A percentile compares a stretch with the other conserved stretches of the same genome.
These are phyloP conservation scores for Diphasiastrum complanatum DNA, from an alignment of 83 land plant species.

Conservation along the genomic window DNA sequence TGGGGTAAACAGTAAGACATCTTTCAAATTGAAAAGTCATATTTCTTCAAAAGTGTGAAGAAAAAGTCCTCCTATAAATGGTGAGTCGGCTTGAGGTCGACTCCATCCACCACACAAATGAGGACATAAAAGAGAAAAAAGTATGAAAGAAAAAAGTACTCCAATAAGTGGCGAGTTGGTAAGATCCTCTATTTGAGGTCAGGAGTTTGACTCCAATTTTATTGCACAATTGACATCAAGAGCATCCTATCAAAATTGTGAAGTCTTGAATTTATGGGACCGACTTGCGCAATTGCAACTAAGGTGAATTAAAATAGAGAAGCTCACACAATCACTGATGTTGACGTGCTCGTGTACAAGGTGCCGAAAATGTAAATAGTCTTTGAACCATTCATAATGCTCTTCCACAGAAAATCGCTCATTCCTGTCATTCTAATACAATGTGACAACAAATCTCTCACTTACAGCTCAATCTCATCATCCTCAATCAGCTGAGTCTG, in stretches of 20 bases:
- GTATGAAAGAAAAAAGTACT: too few relatives aligned
- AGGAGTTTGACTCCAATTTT: too few relatives aligned
- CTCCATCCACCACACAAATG: too few relatives aligned
- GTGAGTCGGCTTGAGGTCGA: not conserved
- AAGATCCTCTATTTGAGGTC: too few relatives aligned
- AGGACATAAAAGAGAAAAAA: too few relatives aligned
- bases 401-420: conserved; percentile 63
- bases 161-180: too few relatives aligned
- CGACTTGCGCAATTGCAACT: too few relatives aligned
- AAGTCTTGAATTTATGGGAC: not conserved
- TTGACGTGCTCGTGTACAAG: conserved; percentile 45
- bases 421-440: too few relatives aligned
- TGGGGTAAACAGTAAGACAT: conserved; percentile 13
- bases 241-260: not conserved
- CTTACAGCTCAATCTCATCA: too few relatives aligned
- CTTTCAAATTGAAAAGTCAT: not conserved
- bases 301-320: not conserved
- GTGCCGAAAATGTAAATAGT: conserved; percentile 75
- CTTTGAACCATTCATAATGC: conserved; percentile 91
- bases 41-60: not conserved
- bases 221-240: too few relatives aligned
- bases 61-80: not conserved
- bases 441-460: too few relatives aligned
- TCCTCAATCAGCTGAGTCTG: too few relatives aligned
- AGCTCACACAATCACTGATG: conserved; percentile 41